phyloP scores from a whole-genome alignment of 768 basidiomycete species.

The Termitomyces sp. region DNA sequence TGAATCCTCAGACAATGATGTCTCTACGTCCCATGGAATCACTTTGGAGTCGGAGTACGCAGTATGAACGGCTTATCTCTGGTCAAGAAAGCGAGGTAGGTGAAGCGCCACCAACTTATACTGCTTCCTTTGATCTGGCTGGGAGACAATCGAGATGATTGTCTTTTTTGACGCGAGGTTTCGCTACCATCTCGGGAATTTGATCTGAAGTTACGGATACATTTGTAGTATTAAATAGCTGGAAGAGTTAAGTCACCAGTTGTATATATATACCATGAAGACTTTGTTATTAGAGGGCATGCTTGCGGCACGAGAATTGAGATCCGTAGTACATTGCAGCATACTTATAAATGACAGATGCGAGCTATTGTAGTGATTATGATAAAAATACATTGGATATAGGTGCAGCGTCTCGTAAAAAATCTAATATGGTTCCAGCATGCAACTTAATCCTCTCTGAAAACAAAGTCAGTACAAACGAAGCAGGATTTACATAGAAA shows the following conservation, averaged over 20 bases:
- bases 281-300: neutral
- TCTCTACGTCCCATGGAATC: constrained; percentile 27
- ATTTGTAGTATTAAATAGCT: no score
- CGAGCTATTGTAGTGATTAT: constrained; percentile 8
- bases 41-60: constrained; percentile 35
- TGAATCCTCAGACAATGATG: constrained; percentile 21
- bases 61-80: constrained; percentile 77
- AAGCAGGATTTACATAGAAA: constrained; percentile 4
- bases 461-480: neutral
- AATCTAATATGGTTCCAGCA: constrained; percentile 23
- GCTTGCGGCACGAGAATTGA: neutral
- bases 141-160: neutral
- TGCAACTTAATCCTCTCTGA: constrained; percentile 47
- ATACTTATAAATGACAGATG: neutral
- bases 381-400: constrained; percentile 17
- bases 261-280: neutral
- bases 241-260: no score
- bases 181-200: no score
- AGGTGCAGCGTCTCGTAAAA: constrained; percentile 13
- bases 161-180: neutral
- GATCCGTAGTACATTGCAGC: neutral
- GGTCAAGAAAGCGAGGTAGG: constrained; percentile 80
- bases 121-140: constrained; percentile 11
- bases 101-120: constrained; percentile 82
- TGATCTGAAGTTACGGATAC: no score